Evolutionary conservation across 352 stramenopile genomes (phyloP).

Genomic region (Phytophthora ohioensis): DNA sequence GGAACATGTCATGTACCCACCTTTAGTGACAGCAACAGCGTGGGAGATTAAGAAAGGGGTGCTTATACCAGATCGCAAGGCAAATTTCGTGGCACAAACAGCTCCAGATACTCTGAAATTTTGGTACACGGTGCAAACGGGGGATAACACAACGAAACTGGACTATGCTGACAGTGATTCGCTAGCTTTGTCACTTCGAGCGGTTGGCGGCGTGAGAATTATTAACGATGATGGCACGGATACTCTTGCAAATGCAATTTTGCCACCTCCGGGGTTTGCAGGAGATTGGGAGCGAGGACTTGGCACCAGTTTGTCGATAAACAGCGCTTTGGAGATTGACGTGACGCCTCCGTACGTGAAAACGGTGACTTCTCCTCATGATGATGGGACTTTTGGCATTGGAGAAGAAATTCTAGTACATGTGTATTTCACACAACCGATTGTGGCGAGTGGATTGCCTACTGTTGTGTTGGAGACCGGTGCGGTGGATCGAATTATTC

Average conservation of each 20-base stretch:
- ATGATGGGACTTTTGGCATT: slow-evolving; percentile 75
- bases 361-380: slow-evolving; percentile 62
- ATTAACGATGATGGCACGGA: slow-evolving; percentile 46
- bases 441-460: slow-evolving; percentile 64
- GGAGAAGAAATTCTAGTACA: slow-evolving; percentile 75
- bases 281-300: slow-evolving; percentile 71
- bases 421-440: slow-evolving; percentile 75
- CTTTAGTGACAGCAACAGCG: slow-evolving; percentile 52
- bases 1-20: slow-evolving; percentile 49
- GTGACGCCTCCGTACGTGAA: slow-evolving; percentile 57
- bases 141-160: slow-evolving; percentile 63
- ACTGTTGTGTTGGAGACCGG: slow-evolving; percentile 77
- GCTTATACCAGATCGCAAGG: slow-evolving; percentile 47
- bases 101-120: slow-evolving; percentile 64
- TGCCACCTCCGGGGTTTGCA: slow-evolving; percentile 58
- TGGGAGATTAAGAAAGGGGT: slow-evolving; percentile 77
- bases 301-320: slow-evolving; percentile 65
- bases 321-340: slow-evolving; percentile 61
- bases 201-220: slow-evolving; percentile 36
- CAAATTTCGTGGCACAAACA: slow-evolving; percentile 40
- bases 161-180: slow-evolving; percentile 80
- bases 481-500: slow-evolving; percentile 64
- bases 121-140: slow-evolving; percentile 62
- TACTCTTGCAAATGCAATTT: slow-evolving; percentile 45
- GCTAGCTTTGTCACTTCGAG: slow-evolving; percentile 50